phyloP scores from a whole-genome alignment of 495 filamentous ascomycete genomes.

The Neurospora sp. region DNA sequence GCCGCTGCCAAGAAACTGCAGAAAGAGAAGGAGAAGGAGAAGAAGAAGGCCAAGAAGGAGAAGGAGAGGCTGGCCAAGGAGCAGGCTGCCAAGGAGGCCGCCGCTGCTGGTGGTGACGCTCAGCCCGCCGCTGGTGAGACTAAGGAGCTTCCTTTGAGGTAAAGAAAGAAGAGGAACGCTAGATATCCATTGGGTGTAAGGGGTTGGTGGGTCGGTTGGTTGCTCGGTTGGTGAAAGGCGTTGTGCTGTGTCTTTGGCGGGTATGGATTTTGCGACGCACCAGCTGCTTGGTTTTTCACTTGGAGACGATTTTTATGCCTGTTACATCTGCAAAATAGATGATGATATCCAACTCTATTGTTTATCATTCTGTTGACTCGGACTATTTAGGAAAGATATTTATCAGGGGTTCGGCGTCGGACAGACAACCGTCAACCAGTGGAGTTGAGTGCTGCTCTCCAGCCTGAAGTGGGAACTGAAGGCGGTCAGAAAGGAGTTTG shows the following conservation, averaged over 20 bases:
- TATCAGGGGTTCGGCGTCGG: neutral
- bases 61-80: constrained; percentile 18
- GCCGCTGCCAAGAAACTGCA: constrained; percentile 16
- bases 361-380: neutral
- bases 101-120: constrained; percentile 4
- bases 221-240: neutral
- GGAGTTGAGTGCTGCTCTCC: neutral
- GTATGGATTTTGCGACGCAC: neutral
- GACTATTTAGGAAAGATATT: neutral
- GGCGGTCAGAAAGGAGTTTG: neutral
- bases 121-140: neutral
- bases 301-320: neutral
- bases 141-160: neutral
- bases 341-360: neutral
- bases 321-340: neutral
- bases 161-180: neutral
- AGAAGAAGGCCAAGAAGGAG: constrained; percentile 21
- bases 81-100: constrained; percentile 16
- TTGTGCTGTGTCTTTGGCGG: neutral
- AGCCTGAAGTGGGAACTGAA: neutral
- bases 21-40: constrained; percentile 20
- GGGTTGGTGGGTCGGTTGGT: neutral
- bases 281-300: neutral
- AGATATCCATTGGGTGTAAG: neutral
- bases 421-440: neutral